These are phyloP conservation scores for Suhomyces sp. DNA, from an alignment of 805 yeast species.

Conservation along the genomic window DNA sequence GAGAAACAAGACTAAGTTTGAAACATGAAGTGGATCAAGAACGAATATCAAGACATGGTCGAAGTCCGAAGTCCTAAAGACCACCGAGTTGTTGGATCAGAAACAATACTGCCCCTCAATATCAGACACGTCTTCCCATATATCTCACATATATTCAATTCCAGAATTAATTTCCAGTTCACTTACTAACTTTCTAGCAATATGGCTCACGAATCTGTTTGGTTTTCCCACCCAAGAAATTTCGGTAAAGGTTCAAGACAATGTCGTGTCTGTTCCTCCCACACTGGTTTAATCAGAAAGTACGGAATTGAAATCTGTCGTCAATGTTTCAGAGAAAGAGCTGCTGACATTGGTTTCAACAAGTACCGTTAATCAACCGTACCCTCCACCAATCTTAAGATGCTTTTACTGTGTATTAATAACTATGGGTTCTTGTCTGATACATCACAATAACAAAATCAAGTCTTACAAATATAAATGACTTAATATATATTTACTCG, in stretches of 20 bases:
- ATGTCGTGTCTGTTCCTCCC: conserved; percentile 99
- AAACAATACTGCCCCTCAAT: too few relatives aligned
- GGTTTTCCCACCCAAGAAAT: conserved; percentile 99
- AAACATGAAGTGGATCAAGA: too few relatives aligned
- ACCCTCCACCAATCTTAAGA: conserved; percentile 11
- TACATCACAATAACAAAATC: conserved; percentile 4
- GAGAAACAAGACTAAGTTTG: too few relatives aligned
- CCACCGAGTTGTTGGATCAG: too few relatives aligned
- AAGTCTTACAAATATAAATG: conserved; percentile 2
- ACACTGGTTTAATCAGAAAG: conserved; percentile 99
- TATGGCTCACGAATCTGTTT: conserved; percentile 99
- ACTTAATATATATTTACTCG: conserved; percentile 9
- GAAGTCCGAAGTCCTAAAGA: background rate
- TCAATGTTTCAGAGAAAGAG: conserved; percentile 99
- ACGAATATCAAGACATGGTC: too few relatives aligned
- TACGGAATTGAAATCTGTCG: conserved; percentile 99
- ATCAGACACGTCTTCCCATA: too few relatives aligned
- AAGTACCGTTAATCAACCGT: conserved; percentile 99
- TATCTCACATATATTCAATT: too few relatives aligned
- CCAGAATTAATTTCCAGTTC: conserved; percentile 1
- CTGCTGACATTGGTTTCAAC: conserved; percentile 98
- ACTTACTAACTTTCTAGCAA: conserved; percentile 49
- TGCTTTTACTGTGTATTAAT: conserved; percentile 9
- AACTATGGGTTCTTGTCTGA: conserved; percentile 7
- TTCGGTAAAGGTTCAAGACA: conserved; percentile 99